A percentile compares a stretch with the other conserved stretches of the same genome.
These are phyloP conservation scores for Lachancea nothofagi DNA, from an alignment of 805 yeast genomes.

Conservation along the genomic window DNA sequence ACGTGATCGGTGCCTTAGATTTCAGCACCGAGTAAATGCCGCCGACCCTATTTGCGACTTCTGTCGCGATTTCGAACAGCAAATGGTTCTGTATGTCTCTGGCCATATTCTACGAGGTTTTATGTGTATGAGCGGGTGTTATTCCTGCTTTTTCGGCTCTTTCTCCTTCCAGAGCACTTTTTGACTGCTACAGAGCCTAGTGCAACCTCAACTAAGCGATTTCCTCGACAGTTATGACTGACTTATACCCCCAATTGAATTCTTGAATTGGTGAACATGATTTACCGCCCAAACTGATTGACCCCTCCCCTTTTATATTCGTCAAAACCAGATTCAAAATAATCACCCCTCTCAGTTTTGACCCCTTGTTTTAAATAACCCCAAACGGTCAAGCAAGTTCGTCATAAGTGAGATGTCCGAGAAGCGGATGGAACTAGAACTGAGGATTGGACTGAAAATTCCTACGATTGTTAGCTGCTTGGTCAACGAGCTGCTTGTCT, in stretches of 20 bases:
- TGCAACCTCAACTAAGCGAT: too few species aligned
- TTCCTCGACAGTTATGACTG: too few species aligned
- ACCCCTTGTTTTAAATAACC: conserved; percentile 5
- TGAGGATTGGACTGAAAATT: too few species aligned
- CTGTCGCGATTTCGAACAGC: conserved; percentile 92
- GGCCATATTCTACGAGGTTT: too few species aligned
- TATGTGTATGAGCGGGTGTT: too few species aligned
- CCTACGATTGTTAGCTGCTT: too few species aligned
- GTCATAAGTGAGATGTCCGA: neutral
- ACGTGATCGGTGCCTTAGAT: conserved; percentile 94
- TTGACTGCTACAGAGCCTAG: too few species aligned
- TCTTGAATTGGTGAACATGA: neutral
- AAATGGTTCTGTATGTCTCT: conserved; percentile 85
- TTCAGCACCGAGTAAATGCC: conserved; percentile 96
- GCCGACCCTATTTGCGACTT: conserved; percentile 95
- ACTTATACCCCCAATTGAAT: too few species aligned
- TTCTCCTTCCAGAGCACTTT: too few species aligned
- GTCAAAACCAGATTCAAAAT: neutral
- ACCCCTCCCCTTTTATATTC: conserved; percentile 4
- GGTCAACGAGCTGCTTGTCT: too few species aligned
- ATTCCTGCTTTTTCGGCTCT: too few species aligned
- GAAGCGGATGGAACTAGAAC: too few species aligned
- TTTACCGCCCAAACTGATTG: conserved; percentile 6
- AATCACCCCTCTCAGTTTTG: neutral
- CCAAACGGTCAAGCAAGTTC: conserved; percentile 1